Percentiles rank a stretch among this genome's conserved stretches.
These are phyloP conservation scores for Bipolaris cookei DNA, from an alignment of 2,329 filamentous ascomycete species.

Conservation along the genomic window DNA sequence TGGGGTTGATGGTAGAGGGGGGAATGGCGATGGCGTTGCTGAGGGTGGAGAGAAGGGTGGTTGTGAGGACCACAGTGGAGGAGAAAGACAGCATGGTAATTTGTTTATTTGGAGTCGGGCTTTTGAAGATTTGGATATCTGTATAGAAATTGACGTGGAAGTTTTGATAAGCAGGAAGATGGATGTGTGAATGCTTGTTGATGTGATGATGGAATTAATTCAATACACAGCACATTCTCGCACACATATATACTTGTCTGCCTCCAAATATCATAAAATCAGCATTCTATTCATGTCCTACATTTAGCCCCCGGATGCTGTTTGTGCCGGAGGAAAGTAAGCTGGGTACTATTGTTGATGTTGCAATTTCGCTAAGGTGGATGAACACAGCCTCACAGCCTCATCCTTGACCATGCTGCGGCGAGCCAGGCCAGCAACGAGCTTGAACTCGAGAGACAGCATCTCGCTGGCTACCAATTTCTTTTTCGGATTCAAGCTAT, in stretches of 20 bases:
- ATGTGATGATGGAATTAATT: constrained; percentile 28
- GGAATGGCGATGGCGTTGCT: constrained; percentile 21
- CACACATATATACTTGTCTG: constrained; percentile 20
- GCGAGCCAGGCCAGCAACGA: neutral
- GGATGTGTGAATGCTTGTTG: constrained; percentile 3
- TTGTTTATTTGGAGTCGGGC: neutral
- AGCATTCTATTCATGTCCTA: constrained; percentile 6
- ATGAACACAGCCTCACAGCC: constrained; percentile 11
- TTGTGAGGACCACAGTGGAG: constrained; percentile 27
- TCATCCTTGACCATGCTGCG: neutral
- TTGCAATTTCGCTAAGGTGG: constrained; percentile 5
- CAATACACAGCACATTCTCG: constrained; percentile 5
- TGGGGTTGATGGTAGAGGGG: constrained; percentile 15
- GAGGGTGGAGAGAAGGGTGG: constrained; percentile 30
- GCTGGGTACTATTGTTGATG: constrained; percentile 3
- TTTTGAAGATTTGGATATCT: neutral
- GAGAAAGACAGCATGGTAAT: constrained; percentile 33
- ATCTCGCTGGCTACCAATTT: neutral
- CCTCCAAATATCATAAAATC: constrained; percentile 1
- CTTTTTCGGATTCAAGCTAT: neutral
- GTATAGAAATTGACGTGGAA: constrained; percentile 2
- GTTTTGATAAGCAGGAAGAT: neutral
- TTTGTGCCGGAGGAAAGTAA: constrained; percentile 16
- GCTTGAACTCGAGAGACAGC: neutral
- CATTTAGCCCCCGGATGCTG: constrained; percentile 18